These are phyloP conservation scores for Solanum hybrid DNA, from an alignment of 305 asterid species.

Conservation along the genomic window DNA sequence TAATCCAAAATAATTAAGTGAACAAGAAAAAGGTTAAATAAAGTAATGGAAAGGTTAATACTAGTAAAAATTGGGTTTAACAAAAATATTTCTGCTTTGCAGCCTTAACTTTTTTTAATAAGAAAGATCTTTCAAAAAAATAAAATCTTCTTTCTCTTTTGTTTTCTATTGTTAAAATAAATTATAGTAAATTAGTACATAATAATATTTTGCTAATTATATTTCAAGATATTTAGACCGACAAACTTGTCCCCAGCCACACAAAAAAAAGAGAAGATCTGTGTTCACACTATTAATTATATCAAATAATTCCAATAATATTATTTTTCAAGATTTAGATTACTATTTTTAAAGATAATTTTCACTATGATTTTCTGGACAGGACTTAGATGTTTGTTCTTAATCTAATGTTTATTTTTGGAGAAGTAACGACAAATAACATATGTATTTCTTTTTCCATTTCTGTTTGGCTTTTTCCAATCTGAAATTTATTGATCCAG, in stretches of 20 bases:
- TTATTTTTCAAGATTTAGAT: not conserved
- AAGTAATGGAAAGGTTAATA: conserved; percentile 48
- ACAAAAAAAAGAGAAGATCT: not conserved
- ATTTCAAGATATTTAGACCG: not conserved
- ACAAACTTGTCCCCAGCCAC: not conserved
- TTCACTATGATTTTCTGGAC: not conserved
- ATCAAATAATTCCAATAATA: not conserved
- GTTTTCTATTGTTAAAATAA: not conserved
- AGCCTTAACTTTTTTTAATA: conserved; percentile 29
- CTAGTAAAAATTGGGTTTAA: conserved; percentile 19
- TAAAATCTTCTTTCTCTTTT: not conserved
- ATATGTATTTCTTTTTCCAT: not conserved
- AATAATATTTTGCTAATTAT: not conserved
- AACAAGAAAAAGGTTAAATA: conserved; percentile 28
- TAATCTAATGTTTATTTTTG: not conserved
- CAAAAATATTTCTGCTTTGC: conserved; percentile 27
- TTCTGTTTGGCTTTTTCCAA: not conserved
- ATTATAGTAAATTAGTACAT: not conserved
- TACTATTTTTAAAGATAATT: not conserved
- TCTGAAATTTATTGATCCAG: not conserved
- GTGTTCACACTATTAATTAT: not conserved
- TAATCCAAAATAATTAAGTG: conserved; percentile 5
- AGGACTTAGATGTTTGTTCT: not conserved
- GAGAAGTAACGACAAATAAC: not conserved
- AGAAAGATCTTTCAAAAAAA: conserved; percentile 1